Base-by-base conservation (phyloP, 2,329 filamentous ascomycete genomes). In the Penicillium concentricum region DNA sequence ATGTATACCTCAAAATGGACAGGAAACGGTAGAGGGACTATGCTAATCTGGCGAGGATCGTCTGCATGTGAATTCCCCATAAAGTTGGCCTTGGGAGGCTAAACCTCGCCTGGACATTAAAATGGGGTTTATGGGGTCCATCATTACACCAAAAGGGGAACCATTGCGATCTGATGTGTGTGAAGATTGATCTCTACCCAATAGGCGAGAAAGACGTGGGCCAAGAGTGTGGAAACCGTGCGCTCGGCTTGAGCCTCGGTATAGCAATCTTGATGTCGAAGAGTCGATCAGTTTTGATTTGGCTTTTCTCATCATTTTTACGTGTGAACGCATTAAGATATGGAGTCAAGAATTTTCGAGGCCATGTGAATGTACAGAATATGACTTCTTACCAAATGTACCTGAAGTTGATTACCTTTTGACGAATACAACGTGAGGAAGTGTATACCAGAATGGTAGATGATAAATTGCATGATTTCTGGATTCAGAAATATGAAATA, bases 1-100 rank as follows among this genome's bases (percentile, higher is more conserved):
- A 60, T 8, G 20, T 18, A 15, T 24, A 41, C 30, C 30, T 24
- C 55, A 49, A 58, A 10, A 51, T 57, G 48, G 51, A 35, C 34
- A 51, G 37, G 20, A 57, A 30, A 57, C 39, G 37, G 47, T 22
- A 34, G 8, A 30, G 13, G 37, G n/a, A 35, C 47, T 20, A 51
- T 37, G 41, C 39, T 22, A 18, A 51, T 56, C 43, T 53, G 50
- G 53, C 39, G 53, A 48, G 7, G 51, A 63, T 61, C 61, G 9
- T 16, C 39, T 39, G 45, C 61, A 64, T 57, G 61, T 63, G 52
- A 61, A 28, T 51, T 49, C 22, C 49, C 59, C 51, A 47, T 43
- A 47, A 42, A 51, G 12, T 24, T 24, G 26, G 26, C 32, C 10
- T 26, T n/a, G 38, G 28, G 22, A 8, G 30, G 26, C 51, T 55